phyloP scores from a whole-genome alignment of 1,284 basidiomycete species.

The Austroboletus niveus region DNA sequence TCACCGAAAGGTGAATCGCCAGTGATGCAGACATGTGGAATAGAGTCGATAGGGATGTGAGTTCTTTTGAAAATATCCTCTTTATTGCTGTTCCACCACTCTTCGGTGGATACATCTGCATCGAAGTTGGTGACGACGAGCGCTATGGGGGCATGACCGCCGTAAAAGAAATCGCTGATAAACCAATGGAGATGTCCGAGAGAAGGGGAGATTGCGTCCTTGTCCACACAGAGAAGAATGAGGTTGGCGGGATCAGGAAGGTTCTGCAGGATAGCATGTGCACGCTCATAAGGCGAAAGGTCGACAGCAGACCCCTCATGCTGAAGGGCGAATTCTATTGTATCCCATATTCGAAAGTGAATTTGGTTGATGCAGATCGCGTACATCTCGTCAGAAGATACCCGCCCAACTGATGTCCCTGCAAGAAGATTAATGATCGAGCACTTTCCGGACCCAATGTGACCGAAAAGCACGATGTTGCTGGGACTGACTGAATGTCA shows the following conservation, averaged over 20 bases:
- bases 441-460: neutral
- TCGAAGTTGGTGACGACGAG: slow-evolving; percentile 31
- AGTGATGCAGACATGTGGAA: neutral
- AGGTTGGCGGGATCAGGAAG: slow-evolving; percentile 5
- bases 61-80: neutral
- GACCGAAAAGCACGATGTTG: neutral
- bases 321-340: neutral
- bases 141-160: slow-evolving; percentile 24
- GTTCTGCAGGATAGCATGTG: slow-evolving; percentile 4
- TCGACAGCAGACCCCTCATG: neutral
- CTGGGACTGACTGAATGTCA: neutral
- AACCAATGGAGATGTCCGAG: slow-evolving; percentile 2
- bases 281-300: slow-evolving; percentile 12
- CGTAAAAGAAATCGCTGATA: slow-evolving; percentile 9
- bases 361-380: neutral
- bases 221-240: slow-evolving; percentile 7
- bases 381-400: neutral
- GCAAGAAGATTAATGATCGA: slow-evolving; percentile 8
- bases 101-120: slow-evolving; percentile 2
- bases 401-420: neutral
- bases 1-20: neutral
- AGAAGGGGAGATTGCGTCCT: neutral
- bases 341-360: neutral
- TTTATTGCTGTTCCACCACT: slow-evolving; percentile 9
- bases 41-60: neutral